These are phyloP conservation scores for Euclidium syriacum DNA, from an alignment of 345 rosid genomes.

Conservation along the genomic window DNA sequence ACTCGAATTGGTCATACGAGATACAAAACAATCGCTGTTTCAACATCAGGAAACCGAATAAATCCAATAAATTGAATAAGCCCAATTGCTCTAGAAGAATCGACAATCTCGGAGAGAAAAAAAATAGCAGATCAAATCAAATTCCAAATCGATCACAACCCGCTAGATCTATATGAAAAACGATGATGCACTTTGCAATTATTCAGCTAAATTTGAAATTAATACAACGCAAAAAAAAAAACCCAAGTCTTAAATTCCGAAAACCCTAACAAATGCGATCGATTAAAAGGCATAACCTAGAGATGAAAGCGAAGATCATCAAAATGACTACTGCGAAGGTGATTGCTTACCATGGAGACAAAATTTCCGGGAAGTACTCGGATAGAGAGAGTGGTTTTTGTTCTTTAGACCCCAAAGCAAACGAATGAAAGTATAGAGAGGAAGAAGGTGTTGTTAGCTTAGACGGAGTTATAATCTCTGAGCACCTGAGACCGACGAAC, in stretches of 20 bases:
- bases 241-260: constrained; percentile 6
- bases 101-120: background rate
- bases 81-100: constrained; percentile 7
- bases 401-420: background rate
- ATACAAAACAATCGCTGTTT: background rate
- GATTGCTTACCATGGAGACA: constrained; percentile 25
- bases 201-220: background rate
- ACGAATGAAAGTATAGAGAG: constrained; percentile 10
- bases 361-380: background rate
- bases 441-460: background rate
- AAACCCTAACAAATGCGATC: constrained; percentile 29
- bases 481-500: constrained; percentile 29
- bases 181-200: background rate
- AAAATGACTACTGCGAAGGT: background rate
- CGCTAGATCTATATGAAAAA: constrained; percentile 13
- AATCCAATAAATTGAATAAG: background rate
- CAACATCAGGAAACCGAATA: background rate
- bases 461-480: constrained; percentile 5
- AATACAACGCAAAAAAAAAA: background rate
- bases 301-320: constrained; percentile 21
- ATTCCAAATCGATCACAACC: constrained; percentile 13
- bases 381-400: background rate
- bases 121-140: constrained; percentile 20
- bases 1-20: background rate
- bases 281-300: constrained; percentile 1